Base-by-base conservation (phyloP, 352 stramenopile species). In the Aphanomyces cochlioides region DNA sequence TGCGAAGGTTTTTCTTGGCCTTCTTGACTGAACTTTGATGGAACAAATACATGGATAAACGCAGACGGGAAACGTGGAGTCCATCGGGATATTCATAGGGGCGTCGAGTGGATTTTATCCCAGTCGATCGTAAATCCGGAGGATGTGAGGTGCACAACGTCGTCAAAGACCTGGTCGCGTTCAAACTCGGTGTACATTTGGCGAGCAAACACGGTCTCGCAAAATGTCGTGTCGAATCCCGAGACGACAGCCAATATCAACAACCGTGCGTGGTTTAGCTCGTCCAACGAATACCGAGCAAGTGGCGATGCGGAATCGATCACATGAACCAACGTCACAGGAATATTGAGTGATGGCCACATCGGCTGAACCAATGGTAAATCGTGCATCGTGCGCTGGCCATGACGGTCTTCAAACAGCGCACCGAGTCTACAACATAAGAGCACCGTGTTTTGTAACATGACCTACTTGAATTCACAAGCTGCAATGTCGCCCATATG, bases 341-440 rank as follows among this genome's bases (percentile, higher is more conserved):
- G 86, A n/a, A 93, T 70, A 72, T 93, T 93, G 73, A 92, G 90
- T 7, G 83, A 90, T 36, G 86, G 83, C 84, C 84, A 93, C 69
- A 90, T 82, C 1, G 83, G 79, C 6, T 81, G 89, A 53, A 93
- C 83, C 17, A 93, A 80, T 15, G 84, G 83, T 57, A 93, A 83
- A 47, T 93, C 86, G 75, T 92, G 89, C 74, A 92, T 84, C 19
- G 90, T 84, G 2, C 84, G 81, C n/a, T 90, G 0, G 84, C 83
- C 36, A 83, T 90, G 36, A 6, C 40, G n/a, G 59, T 67, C 59
- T 17, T 36, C 39, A 19, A 56, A 54, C 28, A 67, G 56, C 19
- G 59, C 59, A 1, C 59, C 59, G 17, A 67, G 19, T 39, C 59
- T 67, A 67, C 34, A n/a, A 43, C 19, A 69, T 58, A 58, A 36